Conservation (phyloP, 164 flowering plant species). For the Nelumbo lutea region DNA sequence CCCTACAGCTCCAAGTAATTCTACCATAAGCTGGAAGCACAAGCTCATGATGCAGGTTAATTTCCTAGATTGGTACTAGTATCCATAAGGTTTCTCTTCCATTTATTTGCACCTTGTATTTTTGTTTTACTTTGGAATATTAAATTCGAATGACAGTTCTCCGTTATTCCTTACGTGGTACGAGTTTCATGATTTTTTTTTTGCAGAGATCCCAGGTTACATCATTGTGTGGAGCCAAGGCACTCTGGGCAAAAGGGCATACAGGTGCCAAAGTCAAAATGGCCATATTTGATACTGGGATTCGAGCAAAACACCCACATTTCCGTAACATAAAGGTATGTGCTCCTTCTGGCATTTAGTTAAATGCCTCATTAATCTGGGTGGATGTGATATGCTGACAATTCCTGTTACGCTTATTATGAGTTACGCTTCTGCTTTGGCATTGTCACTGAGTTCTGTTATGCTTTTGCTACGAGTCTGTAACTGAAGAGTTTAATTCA, state of each 20-base stretch:
- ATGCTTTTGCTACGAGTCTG: neutral
- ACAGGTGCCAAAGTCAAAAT: slow-evolving; percentile 92
- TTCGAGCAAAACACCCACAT: slow-evolving; percentile 90
- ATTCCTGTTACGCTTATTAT: neutral
- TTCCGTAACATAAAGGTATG: slow-evolving; percentile 93
- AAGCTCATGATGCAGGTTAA: slow-evolving; percentile 58
- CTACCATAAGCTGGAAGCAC: slow-evolving; percentile 48
- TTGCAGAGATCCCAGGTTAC: slow-evolving; percentile 92
- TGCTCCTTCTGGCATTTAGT: neutral
- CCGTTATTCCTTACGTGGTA: neutral
- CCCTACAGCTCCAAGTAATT: slow-evolving; percentile 24
- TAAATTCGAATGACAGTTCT: neutral
- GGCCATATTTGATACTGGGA: slow-evolving; percentile 99
- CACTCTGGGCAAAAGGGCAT: slow-evolving; percentile 81
- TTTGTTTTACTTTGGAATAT: neutral
- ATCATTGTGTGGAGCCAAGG: slow-evolving; percentile 89
- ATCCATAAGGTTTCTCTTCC: no score
- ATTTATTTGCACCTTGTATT: neutral
- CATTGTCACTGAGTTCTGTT: neutral
- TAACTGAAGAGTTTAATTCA: neutral
- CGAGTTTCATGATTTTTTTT: neutral
- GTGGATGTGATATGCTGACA: neutral
- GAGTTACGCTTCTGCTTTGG: neutral
- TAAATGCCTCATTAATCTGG: neutral
- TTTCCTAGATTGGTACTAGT: neutral